Evolutionary conservation across 768 basidiomycete genomes (phyloP), one percentile per base, ranked within the genome.

Genomic region (Amylocystis lapponica): DNA sequence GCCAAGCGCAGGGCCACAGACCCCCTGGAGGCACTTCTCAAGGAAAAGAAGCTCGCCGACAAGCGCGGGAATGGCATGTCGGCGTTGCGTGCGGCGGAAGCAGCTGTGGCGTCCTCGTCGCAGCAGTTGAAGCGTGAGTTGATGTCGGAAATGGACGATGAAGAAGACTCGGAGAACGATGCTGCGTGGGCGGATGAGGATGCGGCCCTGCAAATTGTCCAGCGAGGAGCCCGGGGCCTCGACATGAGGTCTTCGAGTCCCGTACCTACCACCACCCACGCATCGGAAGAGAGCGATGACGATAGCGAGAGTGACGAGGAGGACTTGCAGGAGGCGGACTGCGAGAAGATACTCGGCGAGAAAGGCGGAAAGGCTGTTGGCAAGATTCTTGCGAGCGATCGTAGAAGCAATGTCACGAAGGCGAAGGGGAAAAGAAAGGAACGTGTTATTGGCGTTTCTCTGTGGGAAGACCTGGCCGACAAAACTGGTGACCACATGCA

Each of bases 1-100:
- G n/a, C n/a, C n/a, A n/a, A n/a, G n/a, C n/a, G n/a, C n/a, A n/a
- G n/a, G n/a, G n/a, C n/a, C n/a, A n/a, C n/a, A n/a, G 75, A 79
- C 48, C 81, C 83, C 9, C 65, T 85, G 17, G 70, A 68, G 37
- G 69, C 64, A 2, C 68, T 60, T 4, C 46, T 60, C 4, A 48
- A 50, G n/a, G 55, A 58, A 46, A 60, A 60, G 41, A 29, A 38
- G 25, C 51, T 30, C 17, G 52, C 51, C 7, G 59, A 56, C 20
- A 54, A 48, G 29, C 46, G 40, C 3, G 57, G 59, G 0, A 50
- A 39, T 0, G 59, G 57, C 19, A 47, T 49, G 39, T 47, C 47
- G 17, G 52, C 47, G 3, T 36, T 60, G 3, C 54, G 45, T 22
- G 29, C 26, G 9, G 58, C 58, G 1, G 53, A 55, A n/a, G 49